Evolutionary conservation across 345 rosid species (phyloP), one percentile per base, ranked within the genome.

Genomic region (Salix dunnii): DNA sequence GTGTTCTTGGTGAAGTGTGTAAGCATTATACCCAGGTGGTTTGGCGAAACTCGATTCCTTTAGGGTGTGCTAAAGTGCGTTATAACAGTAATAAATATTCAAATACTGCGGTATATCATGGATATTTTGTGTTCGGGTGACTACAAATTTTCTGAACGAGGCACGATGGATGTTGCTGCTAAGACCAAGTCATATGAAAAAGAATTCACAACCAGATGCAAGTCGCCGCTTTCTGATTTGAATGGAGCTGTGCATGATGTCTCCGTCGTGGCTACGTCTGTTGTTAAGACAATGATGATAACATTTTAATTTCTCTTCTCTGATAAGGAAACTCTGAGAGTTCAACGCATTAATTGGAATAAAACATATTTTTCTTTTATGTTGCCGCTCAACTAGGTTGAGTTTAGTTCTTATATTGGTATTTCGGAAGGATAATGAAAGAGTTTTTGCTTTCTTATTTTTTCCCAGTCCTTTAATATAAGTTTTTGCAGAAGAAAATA

Each of bases 1-100:
- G 97, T 72, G 78, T 78, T 20, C 74, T 78, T 3, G 87, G 86
- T 7, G 43, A 82, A 27, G 76, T 75, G 46, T 79, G 82, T 40
- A 17, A 35, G 28, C 82, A 79, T 48, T 79, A 75, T 1, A 70
- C 75, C 20, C 76, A 80, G 28, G 72, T 80, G 6, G 76, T 75
- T 6, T 80, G 82, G 82, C 67, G 68, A 8, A 70, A 51, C 31
- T 62, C 82, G 43, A 23, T 36, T 30, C 67, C 17, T 3, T 5
- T 80, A 7, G 83, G 83, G 1, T 76, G 83, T 31, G 83, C 62
- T 55, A 76, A 67, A 38, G 83, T 67, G 6, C n/a, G 16, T 14
- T 75, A 76, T 61, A 70, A 20, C n/a, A 23, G 8, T 25, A 73
- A 68, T 4, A 68, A 68, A n/a, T n/a, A n/a, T n/a, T n/a, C n/a